Base-by-base conservation (phyloP, 139 green algal species). In the Chlorella sp. region DNA sequence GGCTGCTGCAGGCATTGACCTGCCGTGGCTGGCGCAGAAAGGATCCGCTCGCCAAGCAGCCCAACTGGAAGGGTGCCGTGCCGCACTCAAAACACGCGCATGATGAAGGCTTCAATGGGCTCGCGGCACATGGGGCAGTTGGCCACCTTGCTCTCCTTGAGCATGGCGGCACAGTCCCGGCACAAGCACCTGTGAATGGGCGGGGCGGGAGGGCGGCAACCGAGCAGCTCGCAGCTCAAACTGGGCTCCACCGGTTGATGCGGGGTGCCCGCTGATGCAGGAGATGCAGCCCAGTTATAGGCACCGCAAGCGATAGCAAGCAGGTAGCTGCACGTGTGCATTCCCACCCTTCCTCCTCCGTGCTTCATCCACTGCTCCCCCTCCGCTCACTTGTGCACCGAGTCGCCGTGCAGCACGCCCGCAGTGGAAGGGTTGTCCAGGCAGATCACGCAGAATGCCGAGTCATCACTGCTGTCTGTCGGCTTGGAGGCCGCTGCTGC, bases 81-180 rank as follows among this genome's bases (percentile, higher is more conserved):
- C 30, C 17, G 13, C 56, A 16, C 34, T 71, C 36, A 83, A 47
- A 75, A 82, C 60, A 82, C 76, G 0, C 60, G 38, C 62, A 75
- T 86, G 78, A 88, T 86, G 78, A 76, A 72, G 25, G 47, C 68
- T 5, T 85, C 41, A 36, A 81, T n/a, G 21, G 32, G 23, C 39
- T 88, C 32, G 15, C 86, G 81, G 57, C 86, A 89, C 79, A 89
- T 85, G 12, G 86, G 86, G 86, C 86, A 89, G 62, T 36, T 57
- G 9, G 41, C 36, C 13, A 36, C 30, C 20, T 69, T 67, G 25
- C 23, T 32, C 1, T 72, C 82, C 82, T 85, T 85, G 12, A 87
- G 38, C 47, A 69, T 55, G 9, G 38, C 41, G 1, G 86, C 81
- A 26, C 86, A 89, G 32, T 84, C 81, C 56, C 41, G 64, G 82